Evolutionary conservation across 169 alveolate genomes (phyloP).

Genomic region (Babesia divergens): DNA sequence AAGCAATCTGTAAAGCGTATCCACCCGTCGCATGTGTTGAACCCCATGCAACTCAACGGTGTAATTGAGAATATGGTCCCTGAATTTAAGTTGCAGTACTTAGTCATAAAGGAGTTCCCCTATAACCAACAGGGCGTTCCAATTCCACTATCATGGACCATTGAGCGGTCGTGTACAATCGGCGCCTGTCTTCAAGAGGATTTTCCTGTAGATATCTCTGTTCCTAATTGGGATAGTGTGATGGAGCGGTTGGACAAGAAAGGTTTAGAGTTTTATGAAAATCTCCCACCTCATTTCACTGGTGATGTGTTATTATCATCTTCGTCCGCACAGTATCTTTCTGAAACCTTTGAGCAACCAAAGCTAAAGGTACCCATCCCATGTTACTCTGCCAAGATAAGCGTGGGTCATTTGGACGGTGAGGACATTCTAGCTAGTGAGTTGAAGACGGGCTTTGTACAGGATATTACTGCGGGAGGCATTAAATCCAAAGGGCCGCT

Average conservation of each 20-base stretch:
- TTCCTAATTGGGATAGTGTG: not conserved
- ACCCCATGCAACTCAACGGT: not conserved
- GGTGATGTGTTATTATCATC: constrained; percentile 51
- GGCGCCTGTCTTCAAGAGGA: constrained; percentile 52
- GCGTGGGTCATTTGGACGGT: constrained; percentile 31
- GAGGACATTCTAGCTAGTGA: constrained; percentile 10
- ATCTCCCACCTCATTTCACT: not conserved
- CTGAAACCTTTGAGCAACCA: constrained; percentile 44
- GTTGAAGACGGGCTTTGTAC: constrained; percentile 26
- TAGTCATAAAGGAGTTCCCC: constrained; percentile 12
- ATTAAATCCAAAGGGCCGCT: no score
- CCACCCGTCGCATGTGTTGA: constrained; percentile 32
- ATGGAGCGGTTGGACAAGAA: not conserved
- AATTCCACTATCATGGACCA: constrained; percentile 59
- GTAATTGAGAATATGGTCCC: not conserved
- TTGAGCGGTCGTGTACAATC: constrained; percentile 36
- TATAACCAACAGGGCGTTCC: constrained; percentile 6
- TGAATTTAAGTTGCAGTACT: constrained; percentile 40
- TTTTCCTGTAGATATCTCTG: constrained; percentile 13
- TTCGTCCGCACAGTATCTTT: constrained; percentile 20
- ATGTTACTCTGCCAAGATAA: constrained; percentile 30
- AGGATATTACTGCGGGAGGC: constrained; percentile 14
- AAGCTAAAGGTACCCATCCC: constrained; percentile 55
- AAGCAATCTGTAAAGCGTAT: constrained; percentile 19
- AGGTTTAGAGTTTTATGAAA: not conserved